Base-by-base conservation (phyloP, 768 basidiomycete species). In the Leccinum ochraceum region DNA sequence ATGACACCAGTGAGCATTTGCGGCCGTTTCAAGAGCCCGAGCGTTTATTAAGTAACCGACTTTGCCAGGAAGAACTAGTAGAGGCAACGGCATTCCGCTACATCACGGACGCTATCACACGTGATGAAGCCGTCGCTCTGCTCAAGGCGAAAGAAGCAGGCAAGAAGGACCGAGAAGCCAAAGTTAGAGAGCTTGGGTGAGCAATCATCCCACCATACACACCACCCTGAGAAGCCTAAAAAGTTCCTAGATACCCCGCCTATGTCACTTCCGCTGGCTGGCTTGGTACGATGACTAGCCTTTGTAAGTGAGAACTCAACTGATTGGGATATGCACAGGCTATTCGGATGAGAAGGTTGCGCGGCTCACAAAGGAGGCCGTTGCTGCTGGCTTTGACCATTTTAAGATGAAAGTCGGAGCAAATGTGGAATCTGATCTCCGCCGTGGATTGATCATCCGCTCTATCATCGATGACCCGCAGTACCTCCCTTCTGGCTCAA, bases 401-500 rank as follows among this genome's bases (percentile, higher is more conserved):
- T 98, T 98, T 85, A 98, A 98, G 78, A 95, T 98, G 88, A 98
- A 98, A 79, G 95, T 98, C 65, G 96, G 96, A 56, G 88, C 90
- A 26, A 81, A 91, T 75, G 80, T 84, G 59, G 83, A 86, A 42
- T 86, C 88, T 71, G 96, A 97, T 75, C 79, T 95, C 55, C 88
- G 94, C 54, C 87, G 95, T 57, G 93, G 94, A 22, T 84, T 83
- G 67, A 81, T 98, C 68, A 95, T 98, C 66, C 87, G 96, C 59
- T 92, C 90, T 52, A 91, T 98, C 75, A 97, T 98, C 72, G 96
- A 98, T 69, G 88, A 98, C 77, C 92, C 94, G 4, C 83, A 86
- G 63, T 87, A 90, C 71, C 84, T 93, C 44, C 92, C 92, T 14
- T 69, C 80, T 0, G 86, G 81, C 9, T 67, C 76, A 11, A 73